These are phyloP conservation scores for Leptographium lundbergii DNA, from an alignment of 2,329 filamentous ascomycete species.

Conservation along the genomic window DNA sequence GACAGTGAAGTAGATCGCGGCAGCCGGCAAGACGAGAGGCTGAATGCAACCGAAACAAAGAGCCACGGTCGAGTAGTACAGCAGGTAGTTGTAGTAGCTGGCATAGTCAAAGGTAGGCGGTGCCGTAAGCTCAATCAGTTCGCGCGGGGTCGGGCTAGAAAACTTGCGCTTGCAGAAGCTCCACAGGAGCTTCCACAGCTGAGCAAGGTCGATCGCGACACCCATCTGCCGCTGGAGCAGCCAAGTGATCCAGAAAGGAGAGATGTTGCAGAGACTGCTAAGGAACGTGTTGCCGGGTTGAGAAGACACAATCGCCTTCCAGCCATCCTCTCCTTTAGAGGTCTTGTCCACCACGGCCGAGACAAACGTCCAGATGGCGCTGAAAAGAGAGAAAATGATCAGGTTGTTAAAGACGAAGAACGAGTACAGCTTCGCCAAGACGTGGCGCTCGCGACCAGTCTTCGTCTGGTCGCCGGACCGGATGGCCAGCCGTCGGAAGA, in stretches of 20 bases:
- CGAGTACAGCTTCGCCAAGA: slow-evolving; percentile 77
- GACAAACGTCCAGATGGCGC: slow-evolving; percentile 64
- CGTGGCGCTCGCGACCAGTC: slow-evolving; percentile 81
- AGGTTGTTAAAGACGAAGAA: slow-evolving; percentile 99
- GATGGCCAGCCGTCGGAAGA: slow-evolving; percentile 79
- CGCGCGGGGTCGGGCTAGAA: slow-evolving; percentile 73
- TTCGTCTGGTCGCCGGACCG: slow-evolving; percentile 83
- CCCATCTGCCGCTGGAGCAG: slow-evolving; percentile 86
- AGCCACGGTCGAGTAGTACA: slow-evolving; percentile 85
- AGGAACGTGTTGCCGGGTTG: slow-evolving; percentile 54
- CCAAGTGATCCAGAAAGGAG: slow-evolving; percentile 90
- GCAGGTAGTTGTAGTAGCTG: slow-evolving; percentile 94
- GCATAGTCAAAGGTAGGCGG: slow-evolving; percentile 91
- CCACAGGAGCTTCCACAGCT: slow-evolving; percentile 72
- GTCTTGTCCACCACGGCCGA: slow-evolving; percentile 49
- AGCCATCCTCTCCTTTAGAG: slow-evolving; percentile 44
- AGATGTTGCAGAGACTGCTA: slow-evolving; percentile 60
- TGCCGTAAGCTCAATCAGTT: slow-evolving; percentile 84
- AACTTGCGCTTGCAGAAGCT: slow-evolving; percentile 79
- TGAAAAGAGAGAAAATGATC: slow-evolving; percentile 86
- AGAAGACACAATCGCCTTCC: slow-evolving; percentile 54
- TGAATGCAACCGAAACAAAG: slow-evolving; percentile 77
- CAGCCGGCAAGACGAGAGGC: slow-evolving; percentile 74
- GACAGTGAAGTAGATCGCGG: slow-evolving; percentile 77
- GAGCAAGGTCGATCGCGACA: slow-evolving; percentile 85